Evolutionary conservation across 2,329 filamentous ascomycete genomes (phyloP), one percentile per base, ranked within the genome.

Genomic region (Cytospora piceicola): DNA sequence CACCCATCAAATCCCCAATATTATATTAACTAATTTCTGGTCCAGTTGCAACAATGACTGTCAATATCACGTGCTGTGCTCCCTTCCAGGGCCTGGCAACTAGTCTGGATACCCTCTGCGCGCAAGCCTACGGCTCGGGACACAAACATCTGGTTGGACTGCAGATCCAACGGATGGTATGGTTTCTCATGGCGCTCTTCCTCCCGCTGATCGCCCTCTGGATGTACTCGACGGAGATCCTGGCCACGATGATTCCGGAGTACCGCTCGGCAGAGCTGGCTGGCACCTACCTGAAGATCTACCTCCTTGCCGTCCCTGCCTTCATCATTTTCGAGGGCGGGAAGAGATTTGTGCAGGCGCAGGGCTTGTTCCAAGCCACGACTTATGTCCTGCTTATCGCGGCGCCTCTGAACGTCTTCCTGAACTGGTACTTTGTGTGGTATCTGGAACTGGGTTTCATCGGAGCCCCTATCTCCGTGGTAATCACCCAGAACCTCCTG

Each of bases 121-220:
- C 94, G 0, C 94, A 98, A 77, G 94, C 95, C 0, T 98, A 96
- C 74, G 94, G 95, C 2, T 96, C 92, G 0, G 94, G 94, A 0
- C 91, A 90, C 75, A 96, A 91, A 74, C 91, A 94, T 71, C 85
- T 98, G 6, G 94, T 98, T 14, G 94, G 92, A 1, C 77, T 95
- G 64, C 91, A 95, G 72, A 81, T 93, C 69, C 91, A 95, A 76
- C 83, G 91, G 58, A 94, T 94, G 91, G 81, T 90, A 1, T 91
- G 84, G 73, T 94, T 96, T 73, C 81, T 94, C 3, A 87, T 89
- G 82, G 70, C 84, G 1, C 83, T 93, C 67, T 88, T 88, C 1
- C 82, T 94, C 30, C 92, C 92, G 0, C 88, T 95, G 68, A 85
- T 83, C 2, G 74, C 87, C 3, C 77, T 93, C 46, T 95, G 92